Evolutionary conservation across 257 asterid species (phyloP).

Genomic region (Solanum pinnatisectum): DNA sequence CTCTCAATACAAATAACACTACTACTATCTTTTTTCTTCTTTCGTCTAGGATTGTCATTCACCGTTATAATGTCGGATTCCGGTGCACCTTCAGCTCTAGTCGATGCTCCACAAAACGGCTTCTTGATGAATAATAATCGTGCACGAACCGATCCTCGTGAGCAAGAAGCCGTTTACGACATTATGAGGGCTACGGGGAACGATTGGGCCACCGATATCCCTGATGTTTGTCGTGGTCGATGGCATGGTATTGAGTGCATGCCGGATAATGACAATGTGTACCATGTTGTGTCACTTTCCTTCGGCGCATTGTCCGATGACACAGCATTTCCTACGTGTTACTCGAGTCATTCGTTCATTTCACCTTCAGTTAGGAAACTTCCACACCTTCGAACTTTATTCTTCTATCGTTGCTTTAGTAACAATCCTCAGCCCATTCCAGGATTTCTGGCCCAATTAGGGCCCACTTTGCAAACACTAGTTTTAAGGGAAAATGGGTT

Average conservation of each 20-base stretch:
- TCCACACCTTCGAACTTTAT: constrained; percentile 58
- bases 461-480: constrained; percentile 45
- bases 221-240: constrained; percentile 75
- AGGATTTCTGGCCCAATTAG: constrained; percentile 49
- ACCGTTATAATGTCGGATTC: constrained; percentile 54
- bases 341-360: constrained; percentile 30
- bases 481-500: constrained; percentile 73
- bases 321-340: constrained; percentile 84
- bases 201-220: constrained; percentile 74
- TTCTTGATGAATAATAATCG: constrained; percentile 16
- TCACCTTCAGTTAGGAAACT: constrained; percentile 69
- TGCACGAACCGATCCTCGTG: constrained; percentile 42
- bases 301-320: constrained; percentile 83
- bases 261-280: constrained; percentile 65
- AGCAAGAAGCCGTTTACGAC: constrained; percentile 72
- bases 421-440: constrained; percentile 72
- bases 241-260: constrained; percentile 97
- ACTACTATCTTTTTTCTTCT: constrained; percentile 13
- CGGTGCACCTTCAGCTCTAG: constrained; percentile 31
- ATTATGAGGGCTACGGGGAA: constrained; percentile 91
- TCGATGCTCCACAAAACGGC: constrained; percentile 55
- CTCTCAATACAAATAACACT: not conserved
- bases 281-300: constrained; percentile 71
- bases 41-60: constrained; percentile 21
- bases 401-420: constrained; percentile 63